Percentiles rank a stretch among this genome's conserved stretches.
These are phyloP conservation scores for Aspergillus ruber DNA, from an alignment of 2,329 filamentous ascomycete species.

Conservation along the genomic window DNA sequence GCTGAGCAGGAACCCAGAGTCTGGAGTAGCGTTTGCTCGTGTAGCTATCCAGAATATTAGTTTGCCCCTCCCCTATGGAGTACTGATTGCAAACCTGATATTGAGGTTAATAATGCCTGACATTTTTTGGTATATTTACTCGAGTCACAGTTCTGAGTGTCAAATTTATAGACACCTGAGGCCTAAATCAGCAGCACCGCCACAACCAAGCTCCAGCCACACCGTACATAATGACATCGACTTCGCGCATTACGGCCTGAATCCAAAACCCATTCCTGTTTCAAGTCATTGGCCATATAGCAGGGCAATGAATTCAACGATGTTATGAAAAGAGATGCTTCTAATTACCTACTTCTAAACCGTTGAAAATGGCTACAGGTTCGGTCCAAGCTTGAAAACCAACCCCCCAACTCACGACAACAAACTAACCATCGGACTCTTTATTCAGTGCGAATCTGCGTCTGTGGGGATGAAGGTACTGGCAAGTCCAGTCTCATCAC, in stretches of 20 bases:
- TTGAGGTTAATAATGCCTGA: too few species aligned
- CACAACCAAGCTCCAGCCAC: not conserved
- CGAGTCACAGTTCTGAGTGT: too few species aligned
- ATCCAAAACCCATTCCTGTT: not conserved
- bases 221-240: not conserved
- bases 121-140: too few species aligned
- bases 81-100: too few species aligned
- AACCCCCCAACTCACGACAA: not conserved
- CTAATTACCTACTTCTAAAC: constrained; percentile 2
- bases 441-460: constrained; percentile 72
- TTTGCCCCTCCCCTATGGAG: too few species aligned
- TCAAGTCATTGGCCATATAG: not conserved
- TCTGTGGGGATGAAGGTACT: constrained; percentile 94
- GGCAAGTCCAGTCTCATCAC: constrained; percentile 91
- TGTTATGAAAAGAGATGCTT: constrained; percentile 9
- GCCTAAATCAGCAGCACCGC: not conserved
- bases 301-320: constrained; percentile 1
- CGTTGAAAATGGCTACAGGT: constrained; percentile 20
- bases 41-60: too few species aligned
- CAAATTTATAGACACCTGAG: not conserved
- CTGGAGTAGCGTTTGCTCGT: too few species aligned
- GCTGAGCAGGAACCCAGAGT: not conserved
- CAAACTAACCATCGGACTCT: constrained; percentile 3
- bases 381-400: constrained; percentile 2
- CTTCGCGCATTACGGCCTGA: not conserved